Percentiles rank a stretch among this genome's conserved stretches.
phyloP scores from a whole-genome alignment of 2,329 filamentous ascomycete species.

The Colletotrichum abscissum region DNA sequence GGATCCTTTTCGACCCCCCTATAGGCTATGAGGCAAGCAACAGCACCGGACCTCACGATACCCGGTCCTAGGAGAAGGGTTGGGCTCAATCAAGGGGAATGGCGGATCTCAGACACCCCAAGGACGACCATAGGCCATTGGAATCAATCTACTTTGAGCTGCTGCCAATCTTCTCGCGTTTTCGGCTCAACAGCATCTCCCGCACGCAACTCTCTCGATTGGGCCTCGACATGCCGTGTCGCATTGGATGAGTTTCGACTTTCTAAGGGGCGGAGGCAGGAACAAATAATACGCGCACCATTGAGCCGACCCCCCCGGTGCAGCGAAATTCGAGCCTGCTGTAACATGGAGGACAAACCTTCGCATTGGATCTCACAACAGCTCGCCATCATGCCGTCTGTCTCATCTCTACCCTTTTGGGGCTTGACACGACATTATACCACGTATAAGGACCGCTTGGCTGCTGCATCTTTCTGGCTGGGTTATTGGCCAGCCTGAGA shows the following conservation, averaged over 20 bases:
- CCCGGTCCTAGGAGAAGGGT: neutral
- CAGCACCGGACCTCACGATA: neutral
- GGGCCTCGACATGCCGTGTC: slow-evolving; percentile 12
- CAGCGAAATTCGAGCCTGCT: slow-evolving; percentile 5
- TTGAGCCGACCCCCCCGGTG: slow-evolving; percentile 1
- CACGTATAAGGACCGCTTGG: neutral
- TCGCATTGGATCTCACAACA: slow-evolving; percentile 7
- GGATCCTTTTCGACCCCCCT: slow-evolving; percentile 7
- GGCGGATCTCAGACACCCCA: neutral
- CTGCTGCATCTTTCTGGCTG: slow-evolving; percentile 1
- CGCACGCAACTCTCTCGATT: neutral
- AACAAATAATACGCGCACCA: slow-evolving; percentile 13
- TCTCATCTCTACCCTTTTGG: neutral
- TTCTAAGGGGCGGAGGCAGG: slow-evolving; percentile 9
- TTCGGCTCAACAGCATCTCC: slow-evolving; percentile 7
- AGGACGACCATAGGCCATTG: neutral
- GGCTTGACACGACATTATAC: neutral
- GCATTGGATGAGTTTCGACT: neutral
- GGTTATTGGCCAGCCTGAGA: neutral
- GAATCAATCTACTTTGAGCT: neutral
- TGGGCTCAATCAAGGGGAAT: neutral
- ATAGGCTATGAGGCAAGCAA: neutral
- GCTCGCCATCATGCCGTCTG: slow-evolving; percentile 4
- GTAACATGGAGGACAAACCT: neutral
- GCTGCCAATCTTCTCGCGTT: neutral